phyloP scores from a whole-genome alignment of 306 rosid genomes.

The Begonia masoniana region DNA sequence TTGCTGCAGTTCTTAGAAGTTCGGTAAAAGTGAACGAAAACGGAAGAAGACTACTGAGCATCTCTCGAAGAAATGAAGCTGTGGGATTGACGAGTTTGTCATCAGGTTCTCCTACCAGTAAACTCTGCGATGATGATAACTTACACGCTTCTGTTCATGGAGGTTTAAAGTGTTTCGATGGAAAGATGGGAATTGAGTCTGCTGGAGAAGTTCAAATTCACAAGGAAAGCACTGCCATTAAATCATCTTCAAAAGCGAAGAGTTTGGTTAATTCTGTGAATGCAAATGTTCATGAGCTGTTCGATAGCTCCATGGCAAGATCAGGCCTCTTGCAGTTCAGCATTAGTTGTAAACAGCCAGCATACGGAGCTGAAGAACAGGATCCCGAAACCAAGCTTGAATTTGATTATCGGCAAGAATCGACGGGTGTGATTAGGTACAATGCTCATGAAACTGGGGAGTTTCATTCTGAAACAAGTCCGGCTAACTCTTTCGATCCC shows the following conservation, averaged over 20 bases:
- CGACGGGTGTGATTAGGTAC: constrained; percentile 19
- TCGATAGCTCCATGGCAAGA: constrained; percentile 5
- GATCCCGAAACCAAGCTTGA: constrained; percentile 11
- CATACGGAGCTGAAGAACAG: constrained; percentile 13
- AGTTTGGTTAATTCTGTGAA: constrained; percentile 16
- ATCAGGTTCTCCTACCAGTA: constrained; percentile 3
- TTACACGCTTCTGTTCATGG: constrained; percentile 10
- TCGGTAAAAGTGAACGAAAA: too few relatives aligned
- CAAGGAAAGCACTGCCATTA: constrained; percentile 10
- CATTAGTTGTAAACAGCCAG: constrained; percentile 12
- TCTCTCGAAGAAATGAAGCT: not conserved
- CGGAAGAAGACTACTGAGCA: too few relatives aligned
- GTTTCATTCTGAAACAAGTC: constrained; percentile 22
- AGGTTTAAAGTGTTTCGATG: too few relatives aligned
- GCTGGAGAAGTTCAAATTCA: constrained; percentile 10
- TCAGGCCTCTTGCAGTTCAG: constrained; percentile 12
- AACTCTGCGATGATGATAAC: constrained; percentile 8
- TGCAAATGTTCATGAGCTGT: constrained; percentile 11
- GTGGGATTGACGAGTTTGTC: constrained; percentile 17
- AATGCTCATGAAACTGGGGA: constrained; percentile 14
- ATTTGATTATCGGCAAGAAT: constrained; percentile 18
- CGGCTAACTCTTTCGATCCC: constrained; percentile 31
- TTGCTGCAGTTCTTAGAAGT: constrained; percentile 10
- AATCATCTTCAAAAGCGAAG: constrained; percentile 11
- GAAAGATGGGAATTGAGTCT: constrained; percentile 4